phyloP scores from a whole-genome alignment of 345 rosid species.

The Syzygium jambos region DNA sequence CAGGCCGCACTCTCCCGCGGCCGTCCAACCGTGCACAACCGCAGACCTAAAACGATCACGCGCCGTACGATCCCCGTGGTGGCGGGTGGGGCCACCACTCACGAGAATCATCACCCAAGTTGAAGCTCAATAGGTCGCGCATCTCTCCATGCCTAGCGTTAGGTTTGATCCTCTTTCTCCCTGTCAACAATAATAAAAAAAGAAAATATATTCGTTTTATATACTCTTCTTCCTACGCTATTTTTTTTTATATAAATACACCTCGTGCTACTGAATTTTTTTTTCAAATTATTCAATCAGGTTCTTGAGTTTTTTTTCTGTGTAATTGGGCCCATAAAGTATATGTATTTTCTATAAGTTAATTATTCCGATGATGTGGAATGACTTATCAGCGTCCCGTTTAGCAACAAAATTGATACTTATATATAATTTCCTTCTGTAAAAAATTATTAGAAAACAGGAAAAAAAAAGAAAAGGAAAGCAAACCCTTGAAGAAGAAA shows the following conservation, averaged over 20 bases:
- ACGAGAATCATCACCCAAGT: neutral
- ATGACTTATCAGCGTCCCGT: rapidly evolving
- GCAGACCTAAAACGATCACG: neutral
- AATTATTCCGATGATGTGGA: rapidly evolving
- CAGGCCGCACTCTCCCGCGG: neutral
- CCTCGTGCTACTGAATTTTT: no score
- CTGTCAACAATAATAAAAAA: neutral
- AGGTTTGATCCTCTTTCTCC: neutral
- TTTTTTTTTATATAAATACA: neutral
- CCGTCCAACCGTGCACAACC: neutral
- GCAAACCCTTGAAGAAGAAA: neutral
- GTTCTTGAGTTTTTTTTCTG: no score
- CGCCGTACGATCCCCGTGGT: neutral
- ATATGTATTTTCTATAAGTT: neutral
- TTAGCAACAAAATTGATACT: rapidly evolving
- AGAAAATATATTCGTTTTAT: neutral
- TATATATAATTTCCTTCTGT: neutral
- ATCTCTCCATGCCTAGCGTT: neutral
- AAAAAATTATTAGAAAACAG: neutral
- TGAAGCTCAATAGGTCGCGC: neutral
- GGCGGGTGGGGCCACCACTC: neutral
- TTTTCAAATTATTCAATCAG: no score
- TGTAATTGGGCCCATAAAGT: neutral
- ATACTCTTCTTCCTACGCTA: neutral
- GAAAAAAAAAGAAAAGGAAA: rapidly evolving